Evolutionary conservation across 192 early-diverging fungal species (phyloP), one percentile per base, ranked within the genome.

Genomic region (Dimargaris cristalligena): DNA sequence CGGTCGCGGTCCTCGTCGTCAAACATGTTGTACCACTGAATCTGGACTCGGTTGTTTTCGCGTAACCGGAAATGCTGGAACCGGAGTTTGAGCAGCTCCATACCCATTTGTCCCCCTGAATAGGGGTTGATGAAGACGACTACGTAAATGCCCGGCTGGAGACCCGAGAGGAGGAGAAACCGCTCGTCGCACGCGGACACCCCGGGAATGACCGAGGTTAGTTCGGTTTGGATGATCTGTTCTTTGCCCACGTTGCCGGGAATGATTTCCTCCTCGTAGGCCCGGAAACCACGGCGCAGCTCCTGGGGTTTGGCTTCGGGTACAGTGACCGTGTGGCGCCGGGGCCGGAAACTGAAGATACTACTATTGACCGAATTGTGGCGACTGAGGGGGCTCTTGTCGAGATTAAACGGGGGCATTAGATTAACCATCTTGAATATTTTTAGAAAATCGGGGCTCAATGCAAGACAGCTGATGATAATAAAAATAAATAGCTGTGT

Each of bases 51-150:
- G 13, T 80, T 81, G 29, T 75, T 65, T 50, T 77, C 69, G 49
- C 79, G 73, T 49, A 87, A 62, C 41, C 85, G 80, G 65, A 83
- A 87, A 63, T 80, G 80, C 49, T 79, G 77, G 48, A 84, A 62
- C 11, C 74, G 70, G 66, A 87, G 67, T 34, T 77, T 62, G 52
- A 82, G 69, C 56, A 87, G 66, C 47, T 70, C 73, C 16, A 67
- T 60, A 0, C 85, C 85, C 45, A 85, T 76, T 60, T 79, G 79
- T 61, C 83, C 81, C 22, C 85, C 85, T 0, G 80, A 82, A 4
- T 77, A 65, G 16, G 85, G 85, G 60, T 87, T 87, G 32, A 79
- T 78, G 66, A 87, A 87, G 23, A 87, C 83, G 59, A 87, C 82
- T 30, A 84, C 71, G 56, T 83, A 81, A 8, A 75, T 66, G n/a